phyloP scores from a whole-genome alignment of 2,329 filamentous ascomycete genomes.

The Capronia epimyces region DNA sequence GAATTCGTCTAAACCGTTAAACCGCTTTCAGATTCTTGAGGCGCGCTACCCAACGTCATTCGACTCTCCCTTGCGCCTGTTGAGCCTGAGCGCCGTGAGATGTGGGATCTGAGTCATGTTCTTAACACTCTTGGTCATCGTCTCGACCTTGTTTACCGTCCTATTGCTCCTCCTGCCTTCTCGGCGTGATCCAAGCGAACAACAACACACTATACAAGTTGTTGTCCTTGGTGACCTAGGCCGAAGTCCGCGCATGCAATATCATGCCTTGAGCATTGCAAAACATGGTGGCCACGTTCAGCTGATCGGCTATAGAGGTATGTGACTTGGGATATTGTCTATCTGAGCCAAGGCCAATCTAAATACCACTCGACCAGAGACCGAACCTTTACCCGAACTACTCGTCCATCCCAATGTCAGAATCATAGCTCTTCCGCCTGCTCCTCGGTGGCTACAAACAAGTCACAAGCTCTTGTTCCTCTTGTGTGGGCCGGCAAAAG shows the following conservation, averaged over 20 bases:
- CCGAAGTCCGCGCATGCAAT: slow-evolving; percentile 95
- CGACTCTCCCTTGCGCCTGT: background rate
- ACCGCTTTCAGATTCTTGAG: background rate
- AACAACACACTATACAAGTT: slow-evolving; percentile 62
- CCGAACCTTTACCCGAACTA: slow-evolving; percentile 73
- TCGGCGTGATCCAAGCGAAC: slow-evolving; percentile 30
- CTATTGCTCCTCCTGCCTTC: slow-evolving; percentile 51
- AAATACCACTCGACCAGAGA: slow-evolving; percentile 52
- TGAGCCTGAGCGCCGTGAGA: background rate
- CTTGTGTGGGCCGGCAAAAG: slow-evolving; percentile 74
- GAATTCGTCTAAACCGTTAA: background rate
- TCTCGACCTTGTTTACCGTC: slow-evolving; percentile 46
- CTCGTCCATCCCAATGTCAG: slow-evolving; percentile 62
- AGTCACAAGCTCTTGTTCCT: slow-evolving; percentile 70
- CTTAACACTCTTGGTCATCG: slow-evolving; percentile 34
- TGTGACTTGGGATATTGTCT: slow-evolving; percentile 6
- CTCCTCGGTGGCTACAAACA: slow-evolving; percentile 61
- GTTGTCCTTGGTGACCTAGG: slow-evolving; percentile 94
- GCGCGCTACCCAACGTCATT: background rate
- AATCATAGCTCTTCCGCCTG: slow-evolving; percentile 63
- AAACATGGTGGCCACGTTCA: slow-evolving; percentile 74
- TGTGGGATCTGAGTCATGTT: slow-evolving; percentile 19
- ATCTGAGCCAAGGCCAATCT: background rate
- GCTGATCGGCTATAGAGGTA: slow-evolving; percentile 82
- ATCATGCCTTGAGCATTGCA: slow-evolving; percentile 89